Evolutionary conservation across 2,329 filamentous ascomycete genomes (phyloP).

Genomic region (Albifimbria verrucaria): DNA sequence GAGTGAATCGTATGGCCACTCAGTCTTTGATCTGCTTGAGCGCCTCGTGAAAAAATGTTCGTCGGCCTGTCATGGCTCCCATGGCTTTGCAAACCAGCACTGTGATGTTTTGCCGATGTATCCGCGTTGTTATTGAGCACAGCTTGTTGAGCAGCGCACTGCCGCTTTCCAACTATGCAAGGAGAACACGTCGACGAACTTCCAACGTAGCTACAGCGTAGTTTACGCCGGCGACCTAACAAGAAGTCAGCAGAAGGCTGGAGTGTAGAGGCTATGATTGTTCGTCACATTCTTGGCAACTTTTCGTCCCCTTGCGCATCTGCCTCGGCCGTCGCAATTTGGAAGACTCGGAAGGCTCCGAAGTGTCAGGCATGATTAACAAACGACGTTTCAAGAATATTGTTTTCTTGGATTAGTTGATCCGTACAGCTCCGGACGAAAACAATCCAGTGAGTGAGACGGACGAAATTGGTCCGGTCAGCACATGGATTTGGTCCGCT

Average conservation of each 20-base stretch:
- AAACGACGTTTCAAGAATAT: too few species aligned
- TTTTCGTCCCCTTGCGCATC: slow-evolving; percentile 23
- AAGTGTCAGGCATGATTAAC: too few species aligned
- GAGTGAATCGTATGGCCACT: too few species aligned
- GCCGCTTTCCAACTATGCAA: slow-evolving; percentile 20
- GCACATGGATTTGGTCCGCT: neutral
- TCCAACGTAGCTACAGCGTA: slow-evolving; percentile 37
- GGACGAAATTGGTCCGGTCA: neutral
- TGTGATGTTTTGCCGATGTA: too few species aligned
- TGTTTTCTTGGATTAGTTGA: too few species aligned
- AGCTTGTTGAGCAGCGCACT: neutral
- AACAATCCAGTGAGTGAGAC: neutral
- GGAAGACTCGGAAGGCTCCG: too few species aligned
- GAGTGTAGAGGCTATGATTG: neutral
- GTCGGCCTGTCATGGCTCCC: too few species aligned
- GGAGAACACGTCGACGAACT: slow-evolving; percentile 38
- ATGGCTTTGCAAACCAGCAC: too few species aligned
- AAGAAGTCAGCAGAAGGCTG: neutral
- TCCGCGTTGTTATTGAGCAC: too few species aligned
- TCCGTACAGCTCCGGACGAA: slow-evolving; percentile 3
- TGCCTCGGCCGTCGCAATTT: slow-evolving; percentile 4
- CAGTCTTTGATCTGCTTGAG: too few species aligned
- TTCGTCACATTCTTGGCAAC: slow-evolving; percentile 21
- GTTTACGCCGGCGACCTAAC: slow-evolving; percentile 43
- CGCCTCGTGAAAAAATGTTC: too few species aligned